These are phyloP conservation scores for Fusarium burgessii DNA, from an alignment of 2,329 filamentous ascomycete species.

Conservation along the genomic window DNA sequence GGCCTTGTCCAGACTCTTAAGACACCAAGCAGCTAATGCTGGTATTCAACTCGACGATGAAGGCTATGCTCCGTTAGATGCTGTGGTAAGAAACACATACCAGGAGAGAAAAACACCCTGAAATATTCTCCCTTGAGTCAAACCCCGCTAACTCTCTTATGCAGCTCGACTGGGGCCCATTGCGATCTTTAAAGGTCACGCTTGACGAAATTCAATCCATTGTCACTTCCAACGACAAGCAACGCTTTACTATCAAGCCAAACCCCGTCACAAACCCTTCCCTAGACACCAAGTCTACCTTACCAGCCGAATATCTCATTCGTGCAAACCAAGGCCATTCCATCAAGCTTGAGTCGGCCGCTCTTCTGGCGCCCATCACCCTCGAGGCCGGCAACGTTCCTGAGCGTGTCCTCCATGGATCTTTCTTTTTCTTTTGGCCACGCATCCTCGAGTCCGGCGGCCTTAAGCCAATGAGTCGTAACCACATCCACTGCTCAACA, in stretches of 20 bases:
- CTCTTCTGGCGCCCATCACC: constrained; percentile 76
- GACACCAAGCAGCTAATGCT: constrained; percentile 68
- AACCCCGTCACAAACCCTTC: constrained; percentile 51
- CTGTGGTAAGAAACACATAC: constrained; percentile 63
- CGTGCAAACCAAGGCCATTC: constrained; percentile 96
- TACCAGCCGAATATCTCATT: constrained; percentile 81
- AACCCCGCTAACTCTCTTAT: constrained; percentile 8
- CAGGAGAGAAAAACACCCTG: not conserved
- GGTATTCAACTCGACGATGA: constrained; percentile 69
- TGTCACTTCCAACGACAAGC: constrained; percentile 85
- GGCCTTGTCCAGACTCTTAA: constrained; percentile 65
- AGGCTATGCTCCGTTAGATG: constrained; percentile 69
- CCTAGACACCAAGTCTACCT: constrained; percentile 47
- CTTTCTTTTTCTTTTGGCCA: constrained; percentile 84
- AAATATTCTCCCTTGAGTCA: no score
- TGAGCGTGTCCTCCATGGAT: constrained; percentile 82
- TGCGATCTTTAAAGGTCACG: constrained; percentile 78
- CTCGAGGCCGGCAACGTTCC: constrained; percentile 70
- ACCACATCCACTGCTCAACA: constrained; percentile 90
- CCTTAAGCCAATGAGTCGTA: constrained; percentile 82
- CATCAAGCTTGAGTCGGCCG: constrained; percentile 78
- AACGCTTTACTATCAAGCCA: constrained; percentile 85
- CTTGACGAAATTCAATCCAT: constrained; percentile 78
- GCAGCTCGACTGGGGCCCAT: constrained; percentile 65
- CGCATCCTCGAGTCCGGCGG: constrained; percentile 81